Evolutionary conservation across 2,329 filamentous ascomycete genomes (phyloP), one percentile per base, ranked within the genome.

Genomic region (Ceratocystis papillata): DNA sequence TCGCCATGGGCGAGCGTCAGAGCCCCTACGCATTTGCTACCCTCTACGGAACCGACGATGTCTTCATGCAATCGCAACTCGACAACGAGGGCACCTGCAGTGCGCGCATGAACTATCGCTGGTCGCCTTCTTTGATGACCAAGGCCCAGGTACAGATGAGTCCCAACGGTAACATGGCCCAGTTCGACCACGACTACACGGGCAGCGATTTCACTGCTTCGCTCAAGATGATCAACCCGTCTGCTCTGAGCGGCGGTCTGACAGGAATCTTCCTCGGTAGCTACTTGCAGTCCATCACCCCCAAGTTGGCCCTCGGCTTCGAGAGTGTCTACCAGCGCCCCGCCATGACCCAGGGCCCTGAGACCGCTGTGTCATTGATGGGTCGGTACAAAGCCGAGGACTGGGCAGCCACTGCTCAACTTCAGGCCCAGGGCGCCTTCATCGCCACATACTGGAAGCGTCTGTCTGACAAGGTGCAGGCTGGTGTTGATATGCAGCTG

Each of bases 211-310:
- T 99, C 78, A 93, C 89, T 57, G 90, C 91, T 28, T 93, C 89
- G 53, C 74, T 99, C 72, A 99, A 97, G 81, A 87, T 90, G 73
- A 84, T 97, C 74, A 97, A 97, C 80, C 94, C 94, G n/a, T 96
- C 91, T 5, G 80, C 87, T 71, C 83, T 99, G 64, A 92, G 97
- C 75, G 93, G 94, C 67, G 90, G 91, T 66, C 77, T 96, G 63
- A 99, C 93, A 30, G 94, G 94, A 72, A 96, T 97, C 77, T 90
- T 90, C 75, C 92, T 99, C 73, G 92, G 90, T 72, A 94, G 89
- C 80, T 97, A 97, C 78, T 83, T 99, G 68, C 94, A 99, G 78
- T 89, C 91, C 63, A 79, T 99, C 69, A 99, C 94, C 50, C 88
- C 90, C 69, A 87, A 84, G 72, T 83, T 99, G 69, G 85, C 93